Conservation (phyloP, 2,329 filamentous ascomycete genomes). For the Colletotrichum abscissum region DNA sequence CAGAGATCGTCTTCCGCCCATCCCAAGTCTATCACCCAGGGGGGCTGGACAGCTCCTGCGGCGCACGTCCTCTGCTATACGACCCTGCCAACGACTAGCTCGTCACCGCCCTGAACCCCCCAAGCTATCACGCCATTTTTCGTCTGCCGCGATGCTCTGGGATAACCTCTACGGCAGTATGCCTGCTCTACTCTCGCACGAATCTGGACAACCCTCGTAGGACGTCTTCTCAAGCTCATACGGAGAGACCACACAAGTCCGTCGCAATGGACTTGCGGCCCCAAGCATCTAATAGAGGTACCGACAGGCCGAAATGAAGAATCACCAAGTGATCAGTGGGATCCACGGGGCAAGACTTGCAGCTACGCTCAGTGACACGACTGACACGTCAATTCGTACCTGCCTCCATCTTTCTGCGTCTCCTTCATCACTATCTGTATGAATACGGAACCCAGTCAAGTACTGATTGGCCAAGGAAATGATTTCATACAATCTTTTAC, state of each 20-base stretch:
- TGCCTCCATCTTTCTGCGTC: neutral
- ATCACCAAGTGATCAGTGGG: neutral
- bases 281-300: neutral
- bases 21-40: conserved; percentile 26
- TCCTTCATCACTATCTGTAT: neutral
- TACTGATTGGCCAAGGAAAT: neutral
- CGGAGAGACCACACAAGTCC: neutral
- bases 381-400: neutral
- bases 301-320: neutral
- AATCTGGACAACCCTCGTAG: neutral
- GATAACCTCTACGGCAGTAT: neutral
- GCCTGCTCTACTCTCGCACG: neutral
- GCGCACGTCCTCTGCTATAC: conserved; percentile 25
- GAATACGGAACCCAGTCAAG: neutral
- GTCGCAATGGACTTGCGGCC: conserved; percentile 1
- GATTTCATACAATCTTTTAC: neutral
- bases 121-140: conserved; percentile 33
- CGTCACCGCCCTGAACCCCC: conserved; percentile 31
- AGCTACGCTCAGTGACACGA: conserved; percentile 1
- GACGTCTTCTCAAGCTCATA: neutral
- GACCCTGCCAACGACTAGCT: conserved; percentile 21
- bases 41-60: neutral
- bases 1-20: conserved; percentile 27
- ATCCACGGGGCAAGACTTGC: neutral
- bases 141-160: conserved; percentile 16